phyloP scores from a whole-genome alignment of 768 basidiomycete genomes.

The Hericium alpestre region DNA sequence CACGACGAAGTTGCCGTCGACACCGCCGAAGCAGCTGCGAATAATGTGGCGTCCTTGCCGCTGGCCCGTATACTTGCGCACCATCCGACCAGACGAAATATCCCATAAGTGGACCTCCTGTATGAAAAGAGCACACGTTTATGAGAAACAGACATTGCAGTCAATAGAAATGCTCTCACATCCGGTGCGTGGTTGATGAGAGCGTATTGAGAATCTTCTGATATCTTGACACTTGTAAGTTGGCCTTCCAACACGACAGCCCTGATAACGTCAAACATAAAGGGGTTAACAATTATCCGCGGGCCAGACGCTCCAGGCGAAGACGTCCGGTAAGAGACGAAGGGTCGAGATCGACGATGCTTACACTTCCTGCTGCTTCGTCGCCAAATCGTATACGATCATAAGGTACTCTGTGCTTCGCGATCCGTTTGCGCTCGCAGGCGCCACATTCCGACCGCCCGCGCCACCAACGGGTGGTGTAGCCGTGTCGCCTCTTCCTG shows the following conservation, averaged over 20 bases:
- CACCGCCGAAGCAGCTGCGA: constrained; percentile 88
- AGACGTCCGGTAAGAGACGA: background rate
- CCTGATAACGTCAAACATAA: constrained; percentile 27
- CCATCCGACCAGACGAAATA: constrained; percentile 53
- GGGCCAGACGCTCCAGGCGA: background rate
- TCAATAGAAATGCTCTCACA: constrained; percentile 33
- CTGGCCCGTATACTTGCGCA: constrained; percentile 80
- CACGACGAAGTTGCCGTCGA: constrained; percentile 78
- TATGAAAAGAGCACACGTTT: constrained; percentile 7
- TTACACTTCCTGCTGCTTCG: constrained; percentile 59
- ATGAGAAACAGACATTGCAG: constrained; percentile 9
- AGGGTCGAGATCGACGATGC: constrained; percentile 18
- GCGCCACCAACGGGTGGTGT: constrained; percentile 8
- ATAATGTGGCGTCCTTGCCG: constrained; percentile 77
- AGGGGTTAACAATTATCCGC: background rate
- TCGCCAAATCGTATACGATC: constrained; percentile 66
- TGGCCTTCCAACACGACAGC: constrained; percentile 65
- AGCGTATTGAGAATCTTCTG: constrained; percentile 76
- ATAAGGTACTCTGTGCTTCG: constrained; percentile 47
- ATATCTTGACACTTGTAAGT: constrained; percentile 79
- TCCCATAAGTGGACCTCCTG: constrained; percentile 91
- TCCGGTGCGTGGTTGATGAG: constrained; percentile 82
- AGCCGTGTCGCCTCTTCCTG: constrained; percentile 14
- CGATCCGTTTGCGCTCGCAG: constrained; percentile 21
- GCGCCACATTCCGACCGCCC: constrained; percentile 17